phyloP scores from a whole-genome alignment of 345 rosid genomes.

The Citrus inodora region DNA sequence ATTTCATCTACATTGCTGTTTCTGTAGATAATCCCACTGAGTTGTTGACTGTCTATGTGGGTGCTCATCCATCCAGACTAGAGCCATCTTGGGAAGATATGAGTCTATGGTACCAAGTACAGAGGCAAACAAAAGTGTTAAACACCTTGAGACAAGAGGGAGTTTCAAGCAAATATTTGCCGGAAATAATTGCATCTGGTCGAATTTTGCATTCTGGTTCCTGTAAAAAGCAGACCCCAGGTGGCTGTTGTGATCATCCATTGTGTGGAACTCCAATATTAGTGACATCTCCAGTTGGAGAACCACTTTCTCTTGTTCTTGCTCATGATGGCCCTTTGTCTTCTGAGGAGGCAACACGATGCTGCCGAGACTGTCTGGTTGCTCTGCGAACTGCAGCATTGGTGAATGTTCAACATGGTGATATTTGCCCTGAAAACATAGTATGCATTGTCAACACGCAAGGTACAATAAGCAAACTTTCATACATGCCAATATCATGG shows the following conservation, averaged over 20 bases:
- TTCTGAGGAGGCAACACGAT: slow-evolving; percentile 43
- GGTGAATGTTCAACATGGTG: slow-evolving; percentile 58
- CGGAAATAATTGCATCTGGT: slow-evolving; percentile 50
- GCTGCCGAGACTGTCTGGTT: slow-evolving; percentile 56
- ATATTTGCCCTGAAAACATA: slow-evolving; percentile 58
- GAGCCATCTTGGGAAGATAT: slow-evolving; percentile 71
- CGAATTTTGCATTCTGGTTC: slow-evolving; percentile 52
- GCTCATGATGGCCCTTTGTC: slow-evolving; percentile 40
- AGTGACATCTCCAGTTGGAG: slow-evolving; percentile 54
- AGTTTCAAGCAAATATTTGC: slow-evolving; percentile 43
- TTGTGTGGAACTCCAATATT: slow-evolving; percentile 67
- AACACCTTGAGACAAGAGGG: slow-evolving; percentile 52
- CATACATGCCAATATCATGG: slow-evolving; percentile 47
- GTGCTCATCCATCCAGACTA: slow-evolving; percentile 56
- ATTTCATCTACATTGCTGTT: slow-evolving; percentile 39
- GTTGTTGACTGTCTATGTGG: slow-evolving; percentile 43
- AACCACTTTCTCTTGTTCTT: slow-evolving; percentile 43
- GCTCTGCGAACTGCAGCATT: slow-evolving; percentile 50
- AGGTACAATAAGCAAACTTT: slow-evolving; percentile 19
- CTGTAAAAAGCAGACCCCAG: slow-evolving; percentile 42
- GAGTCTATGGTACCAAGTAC: slow-evolving; percentile 69
- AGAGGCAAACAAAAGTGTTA: slow-evolving; percentile 63
- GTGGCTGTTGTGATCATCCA: slow-evolving; percentile 55
- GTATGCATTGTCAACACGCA: slow-evolving; percentile 29
- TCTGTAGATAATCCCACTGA: slow-evolving; percentile 33